Evolutionary conservation across 208 protist species (phyloP), one percentile per base, ranked within the genome.

Genomic region (Plasmodiophora brassicae): DNA sequence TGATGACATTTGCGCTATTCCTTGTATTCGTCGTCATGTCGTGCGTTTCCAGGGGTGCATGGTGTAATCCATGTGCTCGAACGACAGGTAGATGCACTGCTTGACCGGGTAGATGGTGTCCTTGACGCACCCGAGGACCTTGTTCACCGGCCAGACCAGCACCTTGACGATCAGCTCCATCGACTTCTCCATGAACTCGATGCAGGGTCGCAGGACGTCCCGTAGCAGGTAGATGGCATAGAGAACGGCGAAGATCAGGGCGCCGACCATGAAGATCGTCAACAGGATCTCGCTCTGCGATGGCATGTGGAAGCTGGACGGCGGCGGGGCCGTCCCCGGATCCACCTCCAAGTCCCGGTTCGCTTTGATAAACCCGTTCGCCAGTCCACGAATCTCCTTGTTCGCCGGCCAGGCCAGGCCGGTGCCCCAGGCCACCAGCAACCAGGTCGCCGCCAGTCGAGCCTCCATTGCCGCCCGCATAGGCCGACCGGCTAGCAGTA

Each of bases 1-100:
- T n/a, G n/a, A n/a, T n/a, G n/a, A n/a, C n/a, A n/a, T n/a, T n/a
- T n/a, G n/a, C n/a, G n/a, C n/a, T n/a, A n/a, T n/a, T n/a, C n/a
- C n/a, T n/a, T n/a, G n/a, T n/a, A n/a, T n/a, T 57, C 50, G 41
- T 78, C 41, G n/a, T 5, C 41, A 78, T 78, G 65, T 78, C 32
- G 65, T 78, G 5, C 65, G 65, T 78, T 78, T 78, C 65, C 65
- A 78, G 32, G 65, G 65, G 41, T 78, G 65, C 41, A 78, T n/a
- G 65, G 65, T 44, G n/a, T 78, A 78, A 32, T 78, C 65, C 5
- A 32, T 8, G n/a, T 14, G 5, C 41, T 78, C 65, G n/a, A 78
- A 5, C n/a, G 65, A 38, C 10, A 8, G 20, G n/a, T 44, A 78
- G 5, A 32, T 38, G n/a, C 65, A 78, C 41, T 78, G 65, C n/a